phyloP scores from a whole-genome alignment of 2,329 filamentous ascomycete species.

The Pseudogymnoascus sp. region DNA sequence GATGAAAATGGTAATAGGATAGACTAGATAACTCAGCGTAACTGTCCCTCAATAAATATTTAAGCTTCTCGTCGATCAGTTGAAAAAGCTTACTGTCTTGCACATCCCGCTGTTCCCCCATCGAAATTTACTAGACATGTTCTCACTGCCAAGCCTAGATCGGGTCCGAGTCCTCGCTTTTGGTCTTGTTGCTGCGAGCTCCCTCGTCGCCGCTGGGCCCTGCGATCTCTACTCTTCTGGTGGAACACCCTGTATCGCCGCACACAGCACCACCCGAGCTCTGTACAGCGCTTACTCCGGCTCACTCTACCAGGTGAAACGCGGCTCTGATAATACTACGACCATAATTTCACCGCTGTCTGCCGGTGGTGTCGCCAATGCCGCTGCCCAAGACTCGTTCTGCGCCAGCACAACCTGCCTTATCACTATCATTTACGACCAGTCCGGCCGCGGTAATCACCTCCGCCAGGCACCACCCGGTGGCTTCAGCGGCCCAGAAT shows the following conservation, averaged over 20 bases:
- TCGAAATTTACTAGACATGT: constrained; percentile 24
- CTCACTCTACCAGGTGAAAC: constrained; percentile 51
- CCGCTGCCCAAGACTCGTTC: constrained; percentile 52
- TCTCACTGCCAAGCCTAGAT: constrained; percentile 23
- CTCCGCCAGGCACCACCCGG: constrained; percentile 54
- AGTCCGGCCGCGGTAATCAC: constrained; percentile 54
- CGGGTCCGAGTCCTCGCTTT: constrained; percentile 20
- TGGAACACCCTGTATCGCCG: constrained; percentile 54
- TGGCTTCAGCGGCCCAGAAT: constrained; percentile 46
- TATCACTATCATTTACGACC: constrained; percentile 58
- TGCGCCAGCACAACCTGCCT: constrained; percentile 53
- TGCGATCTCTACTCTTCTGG: constrained; percentile 55
- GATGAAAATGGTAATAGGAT: constrained; percentile 11
- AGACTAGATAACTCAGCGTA: background rate
- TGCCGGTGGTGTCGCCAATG: constrained; percentile 55
- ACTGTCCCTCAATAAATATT: background rate
- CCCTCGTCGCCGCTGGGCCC: constrained; percentile 44
- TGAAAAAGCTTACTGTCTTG: constrained; percentile 8
- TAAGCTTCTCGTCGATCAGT: constrained; percentile 10
- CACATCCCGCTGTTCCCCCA: background rate
- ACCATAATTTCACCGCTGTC: constrained; percentile 37
- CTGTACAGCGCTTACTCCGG: constrained; percentile 47
- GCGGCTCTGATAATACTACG: constrained; percentile 39
- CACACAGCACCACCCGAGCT: constrained; percentile 57
- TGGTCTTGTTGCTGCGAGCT: constrained; percentile 29